Percentiles rank a stretch among this genome's conserved stretches.
These are phyloP conservation scores for Boeremia lycopersici DNA, from an alignment of 2,329 filamentous ascomycete species.

Conservation along the genomic window DNA sequence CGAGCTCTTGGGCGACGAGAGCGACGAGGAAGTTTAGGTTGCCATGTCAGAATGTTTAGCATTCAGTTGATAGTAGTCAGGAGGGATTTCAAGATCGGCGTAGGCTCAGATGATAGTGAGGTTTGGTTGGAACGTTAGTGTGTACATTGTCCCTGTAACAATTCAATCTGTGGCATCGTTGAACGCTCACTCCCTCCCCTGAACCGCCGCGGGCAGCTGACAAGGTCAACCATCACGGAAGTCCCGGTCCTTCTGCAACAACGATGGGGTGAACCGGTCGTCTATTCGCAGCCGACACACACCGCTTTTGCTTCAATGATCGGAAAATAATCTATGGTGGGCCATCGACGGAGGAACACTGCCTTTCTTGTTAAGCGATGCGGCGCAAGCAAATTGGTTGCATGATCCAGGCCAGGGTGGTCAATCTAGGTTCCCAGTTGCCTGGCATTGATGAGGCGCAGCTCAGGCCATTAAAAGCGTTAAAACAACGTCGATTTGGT, in stretches of 20 bases:
- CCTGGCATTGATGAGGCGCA: slow-evolving; percentile 14
- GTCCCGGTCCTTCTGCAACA: slow-evolving; percentile 1
- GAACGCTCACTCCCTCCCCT: slow-evolving; percentile 2
- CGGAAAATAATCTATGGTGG: slow-evolving; percentile 12
- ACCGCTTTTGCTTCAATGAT: slow-evolving; percentile 8
- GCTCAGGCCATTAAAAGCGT: slow-evolving; percentile 3
- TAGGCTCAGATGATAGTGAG: slow-evolving; percentile 1
- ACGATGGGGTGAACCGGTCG: neutral
- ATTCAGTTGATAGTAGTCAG: neutral
- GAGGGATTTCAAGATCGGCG: neutral
- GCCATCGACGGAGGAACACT: slow-evolving; percentile 7
- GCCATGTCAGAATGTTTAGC: neutral
- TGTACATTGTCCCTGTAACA: slow-evolving; percentile 24
- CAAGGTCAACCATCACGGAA: slow-evolving; percentile 5
- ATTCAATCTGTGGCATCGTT: slow-evolving; percentile 9
- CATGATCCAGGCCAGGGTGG: slow-evolving; percentile 12
- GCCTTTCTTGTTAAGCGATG: slow-evolving; percentile 9
- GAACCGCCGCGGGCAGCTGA: neutral
- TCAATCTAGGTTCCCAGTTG: neutral
- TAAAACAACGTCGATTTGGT: slow-evolving; percentile 2
- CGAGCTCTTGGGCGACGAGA: slow-evolving; percentile 89
- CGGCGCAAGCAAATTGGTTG: slow-evolving; percentile 12
- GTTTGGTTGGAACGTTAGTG: slow-evolving; percentile 1
- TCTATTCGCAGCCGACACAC: slow-evolving; percentile 6
- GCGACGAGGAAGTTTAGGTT: slow-evolving; percentile 78